Conservation (phyloP, 345 rosid genomes). For the Xanthoceras sorbifolium region DNA sequence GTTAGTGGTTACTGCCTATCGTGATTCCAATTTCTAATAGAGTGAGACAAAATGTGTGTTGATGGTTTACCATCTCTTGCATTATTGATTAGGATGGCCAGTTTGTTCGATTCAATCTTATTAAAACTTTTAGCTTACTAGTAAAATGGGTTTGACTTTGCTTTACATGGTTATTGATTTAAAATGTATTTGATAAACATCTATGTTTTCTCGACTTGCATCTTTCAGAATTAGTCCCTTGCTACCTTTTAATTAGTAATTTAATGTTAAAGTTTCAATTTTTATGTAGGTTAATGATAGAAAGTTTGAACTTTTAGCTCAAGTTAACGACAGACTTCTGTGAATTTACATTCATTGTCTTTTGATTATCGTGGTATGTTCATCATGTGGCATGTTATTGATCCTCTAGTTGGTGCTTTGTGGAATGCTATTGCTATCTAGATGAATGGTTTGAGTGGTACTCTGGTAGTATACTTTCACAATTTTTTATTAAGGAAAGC, state of each 20-base stretch:
- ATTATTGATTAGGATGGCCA: background rate
- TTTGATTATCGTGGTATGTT: background rate
- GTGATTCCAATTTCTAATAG: background rate
- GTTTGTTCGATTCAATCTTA: background rate
- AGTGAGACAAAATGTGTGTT: background rate
- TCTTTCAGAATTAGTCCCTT: background rate
- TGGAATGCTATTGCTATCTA: background rate
- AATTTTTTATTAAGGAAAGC: background rate
- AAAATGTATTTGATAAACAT: background rate
- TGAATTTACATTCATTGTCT: background rate
- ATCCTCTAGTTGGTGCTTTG: background rate
- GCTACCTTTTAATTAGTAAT: background rate
- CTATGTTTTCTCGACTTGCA: background rate
- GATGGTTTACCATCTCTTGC: background rate
- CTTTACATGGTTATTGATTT: background rate
- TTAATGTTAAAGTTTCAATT: background rate
- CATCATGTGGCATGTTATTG: background rate
- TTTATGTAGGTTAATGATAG: background rate
- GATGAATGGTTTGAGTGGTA: background rate
- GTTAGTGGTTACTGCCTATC: background rate
- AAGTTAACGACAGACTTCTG: background rate
- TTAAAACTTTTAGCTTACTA: background rate
- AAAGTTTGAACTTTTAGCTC: background rate
- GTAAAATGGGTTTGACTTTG: slow-evolving; percentile 3
- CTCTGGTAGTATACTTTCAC: background rate